phyloP scores from a whole-genome alignment of 768 basidiomycete genomes.

The Termitomyces sp. region DNA sequence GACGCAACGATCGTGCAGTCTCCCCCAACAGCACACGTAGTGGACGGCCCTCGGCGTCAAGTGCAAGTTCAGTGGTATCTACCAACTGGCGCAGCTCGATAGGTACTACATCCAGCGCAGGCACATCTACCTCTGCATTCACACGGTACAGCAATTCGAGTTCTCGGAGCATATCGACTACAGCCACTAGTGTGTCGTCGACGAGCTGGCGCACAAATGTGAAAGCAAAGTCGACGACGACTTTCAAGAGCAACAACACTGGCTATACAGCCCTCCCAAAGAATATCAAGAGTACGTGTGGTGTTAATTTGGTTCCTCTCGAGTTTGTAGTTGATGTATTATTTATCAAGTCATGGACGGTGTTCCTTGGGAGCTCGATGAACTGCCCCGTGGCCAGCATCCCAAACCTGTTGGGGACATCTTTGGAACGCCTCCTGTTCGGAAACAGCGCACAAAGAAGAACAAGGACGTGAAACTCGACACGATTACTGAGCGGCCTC shows the following conservation, averaged over 20 bases:
- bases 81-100: constrained; percentile 77
- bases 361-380: constrained; percentile 69
- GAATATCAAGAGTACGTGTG: constrained; percentile 80
- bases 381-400: constrained; percentile 64
- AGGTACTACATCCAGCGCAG: constrained; percentile 64
- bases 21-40: constrained; percentile 61
- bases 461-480: constrained; percentile 63
- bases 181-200: constrained; percentile 75
- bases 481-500: constrained; percentile 71
- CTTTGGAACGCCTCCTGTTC: constrained; percentile 54
- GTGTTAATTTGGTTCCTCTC: constrained; percentile 3
- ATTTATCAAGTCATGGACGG: constrained; percentile 61
- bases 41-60: constrained; percentile 47
- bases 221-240: constrained; percentile 23
- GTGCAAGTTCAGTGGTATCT: constrained; percentile 58
- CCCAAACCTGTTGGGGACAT: constrained; percentile 58
- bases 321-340: constrained; percentile 9
- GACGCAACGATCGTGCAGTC: constrained; percentile 35
- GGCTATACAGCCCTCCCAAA: constrained; percentile 39
- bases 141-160: constrained; percentile 79
- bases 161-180: constrained; percentile 68
- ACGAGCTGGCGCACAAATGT: constrained; percentile 64
- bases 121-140: constrained; percentile 66
- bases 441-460: constrained; percentile 65
- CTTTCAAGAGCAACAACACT: constrained; percentile 21